Conservation (phyloP, 2,329 filamentous ascomycete genomes). For the Exserohilum rostratum region DNA sequence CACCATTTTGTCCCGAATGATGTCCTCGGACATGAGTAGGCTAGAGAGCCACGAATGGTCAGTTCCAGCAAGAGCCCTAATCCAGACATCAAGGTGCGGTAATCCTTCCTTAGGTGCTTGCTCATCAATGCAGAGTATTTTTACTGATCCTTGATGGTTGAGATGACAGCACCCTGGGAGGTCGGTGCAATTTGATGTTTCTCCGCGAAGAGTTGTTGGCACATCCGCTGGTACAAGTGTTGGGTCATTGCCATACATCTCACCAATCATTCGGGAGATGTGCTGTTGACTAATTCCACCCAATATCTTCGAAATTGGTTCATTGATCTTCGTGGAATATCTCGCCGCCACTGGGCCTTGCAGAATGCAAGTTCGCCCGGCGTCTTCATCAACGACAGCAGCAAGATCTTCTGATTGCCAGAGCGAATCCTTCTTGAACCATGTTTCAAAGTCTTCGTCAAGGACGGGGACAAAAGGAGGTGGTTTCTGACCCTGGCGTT, state of each 20-base stretch:
- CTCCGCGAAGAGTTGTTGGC: too few relatives aligned
- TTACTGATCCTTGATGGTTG: too few relatives aligned
- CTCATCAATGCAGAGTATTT: too few relatives aligned
- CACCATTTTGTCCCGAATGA: slow-evolving; percentile 19
- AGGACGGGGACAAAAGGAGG: slow-evolving; percentile 45
- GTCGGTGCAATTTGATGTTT: too few relatives aligned
- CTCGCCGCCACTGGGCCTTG: slow-evolving; percentile 47
- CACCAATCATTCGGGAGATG: too few relatives aligned
- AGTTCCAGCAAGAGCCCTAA: too few relatives aligned
- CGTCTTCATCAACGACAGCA: slow-evolving; percentile 45
- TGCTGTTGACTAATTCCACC: too few relatives aligned
- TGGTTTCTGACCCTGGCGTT: slow-evolving; percentile 41
- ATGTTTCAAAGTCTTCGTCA: slow-evolving; percentile 47
- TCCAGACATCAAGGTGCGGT: too few relatives aligned
- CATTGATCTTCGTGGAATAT: slow-evolving; percentile 21
- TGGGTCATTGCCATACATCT: too few relatives aligned
- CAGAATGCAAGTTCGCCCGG: slow-evolving; percentile 43
- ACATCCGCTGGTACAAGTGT: too few relatives aligned
- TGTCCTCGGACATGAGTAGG: not conserved
- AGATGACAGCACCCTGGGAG: too few relatives aligned
- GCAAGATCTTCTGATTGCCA: slow-evolving; percentile 51
- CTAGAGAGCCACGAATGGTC: not conserved
- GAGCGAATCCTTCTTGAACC: slow-evolving; percentile 51
- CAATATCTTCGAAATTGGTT: slow-evolving; percentile 7
- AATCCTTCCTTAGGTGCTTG: too few relatives aligned